A percentile compares a stretch with the other conserved stretches of the same genome.
These are phyloP conservation scores for Pseudogymnoascus pannorum DNA, from an alignment of 2,329 filamentous ascomycete species.

Conservation along the genomic window DNA sequence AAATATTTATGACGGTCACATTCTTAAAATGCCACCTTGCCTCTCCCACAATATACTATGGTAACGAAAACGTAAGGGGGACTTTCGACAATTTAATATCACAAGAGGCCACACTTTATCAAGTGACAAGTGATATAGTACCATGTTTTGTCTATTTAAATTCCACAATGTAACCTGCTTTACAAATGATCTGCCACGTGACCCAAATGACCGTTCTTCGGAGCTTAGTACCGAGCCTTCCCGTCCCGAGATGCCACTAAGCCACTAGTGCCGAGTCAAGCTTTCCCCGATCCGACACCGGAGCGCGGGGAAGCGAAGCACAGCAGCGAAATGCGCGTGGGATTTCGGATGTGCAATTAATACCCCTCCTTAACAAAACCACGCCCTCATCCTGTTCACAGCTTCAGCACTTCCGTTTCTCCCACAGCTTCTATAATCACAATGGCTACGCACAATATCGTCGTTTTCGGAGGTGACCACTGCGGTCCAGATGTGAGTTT, in stretches of 20 bases:
- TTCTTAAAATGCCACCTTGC: background rate
- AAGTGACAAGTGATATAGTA: background rate
- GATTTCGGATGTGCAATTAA: constrained; percentile 5
- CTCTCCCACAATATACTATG: background rate
- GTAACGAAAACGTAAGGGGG: background rate
- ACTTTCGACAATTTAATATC: background rate
- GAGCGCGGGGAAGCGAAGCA: constrained; percentile 8
- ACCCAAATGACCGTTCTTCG: constrained; percentile 3
- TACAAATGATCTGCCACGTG: background rate
- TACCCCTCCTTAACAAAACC: constrained; percentile 3
- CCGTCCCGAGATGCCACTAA: constrained; percentile 7
- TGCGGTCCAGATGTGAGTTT: constrained; percentile 71
- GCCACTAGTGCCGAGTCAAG: constrained; percentile 6
- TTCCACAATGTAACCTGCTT: background rate
- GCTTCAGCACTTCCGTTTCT: background rate
- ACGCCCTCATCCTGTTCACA: background rate
- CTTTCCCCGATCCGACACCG: constrained; percentile 8
- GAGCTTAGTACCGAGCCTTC: constrained; percentile 2
- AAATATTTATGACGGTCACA: constrained; percentile 2
- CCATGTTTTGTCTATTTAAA: background rate
- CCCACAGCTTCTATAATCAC: constrained; percentile 19
- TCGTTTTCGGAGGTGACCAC: constrained; percentile 77
- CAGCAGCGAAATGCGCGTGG: background rate
- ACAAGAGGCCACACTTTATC: background rate
- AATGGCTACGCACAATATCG: constrained; percentile 69